These are phyloP conservation scores for Talaromyces nanjingensis DNA, from an alignment of 495 filamentous ascomycete species.

Conservation along the genomic window DNA sequence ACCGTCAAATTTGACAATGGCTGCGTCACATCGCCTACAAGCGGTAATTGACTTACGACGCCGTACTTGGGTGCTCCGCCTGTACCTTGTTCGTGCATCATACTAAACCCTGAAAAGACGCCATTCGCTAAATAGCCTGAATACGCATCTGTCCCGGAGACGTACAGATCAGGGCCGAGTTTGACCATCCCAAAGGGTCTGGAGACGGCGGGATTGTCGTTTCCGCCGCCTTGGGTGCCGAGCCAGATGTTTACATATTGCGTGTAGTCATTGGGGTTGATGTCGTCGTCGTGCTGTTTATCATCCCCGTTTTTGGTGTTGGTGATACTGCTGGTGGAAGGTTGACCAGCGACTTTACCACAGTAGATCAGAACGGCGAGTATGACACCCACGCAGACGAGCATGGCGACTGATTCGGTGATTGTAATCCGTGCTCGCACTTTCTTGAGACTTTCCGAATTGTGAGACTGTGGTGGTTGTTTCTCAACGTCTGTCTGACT, in stretches of 20 bases:
- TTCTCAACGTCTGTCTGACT: not conserved
- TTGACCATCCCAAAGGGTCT: conserved; percentile 66
- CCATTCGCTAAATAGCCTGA: conserved; percentile 56
- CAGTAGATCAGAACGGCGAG: not conserved
- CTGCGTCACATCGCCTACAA: conserved; percentile 44
- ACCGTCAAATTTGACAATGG: conserved; percentile 53
- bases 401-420: not conserved
- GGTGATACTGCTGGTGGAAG: not conserved
- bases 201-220: conserved; percentile 62
- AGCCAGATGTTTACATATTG: conserved; percentile 10
- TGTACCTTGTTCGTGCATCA: conserved; percentile 71
- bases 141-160: conserved; percentile 51
- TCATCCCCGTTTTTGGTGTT: not conserved
- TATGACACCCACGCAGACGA: not conserved
- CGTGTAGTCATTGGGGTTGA: not conserved
- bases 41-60: conserved; percentile 58
- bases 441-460: not conserved
- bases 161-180: conserved; percentile 53
- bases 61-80: conserved; percentile 73
- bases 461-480: not conserved
- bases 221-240: conserved; percentile 47
- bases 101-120: conserved; percentile 59
- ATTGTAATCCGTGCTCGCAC: not conserved
- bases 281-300: not conserved
- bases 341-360: not conserved